Evolutionary conservation across 2,329 filamentous ascomycete genomes (phyloP), one percentile per base, ranked within the genome.

Genomic region (Sclerotinia nivalis): DNA sequence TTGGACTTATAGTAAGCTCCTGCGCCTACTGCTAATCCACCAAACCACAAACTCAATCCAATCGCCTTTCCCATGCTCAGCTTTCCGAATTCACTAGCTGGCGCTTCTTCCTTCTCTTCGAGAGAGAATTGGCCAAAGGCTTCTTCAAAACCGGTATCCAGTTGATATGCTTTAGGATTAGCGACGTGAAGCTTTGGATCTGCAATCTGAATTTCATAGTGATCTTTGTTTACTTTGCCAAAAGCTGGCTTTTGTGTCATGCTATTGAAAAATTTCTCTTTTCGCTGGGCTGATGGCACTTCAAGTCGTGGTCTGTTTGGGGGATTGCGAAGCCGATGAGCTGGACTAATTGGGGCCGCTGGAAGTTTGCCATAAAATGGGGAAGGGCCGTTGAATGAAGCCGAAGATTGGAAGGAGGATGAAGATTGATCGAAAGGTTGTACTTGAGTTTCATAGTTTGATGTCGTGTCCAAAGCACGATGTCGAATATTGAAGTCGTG

Each of bases 341-440:
- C 88, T 31, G 89, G 89, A n/a, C 85, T 86, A 20, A 84, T 86
- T 20, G 91, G 91, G 1, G 90, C 89, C 0, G 89, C 84, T 5
- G 91, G 91, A 3, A 93, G 84, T 70, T 86, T 88, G 80, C 88
- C 91, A 83, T 88, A 90, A 76, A 93, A 93, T 1, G 89, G 87
- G 13, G 73, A 73, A 18, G 73, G 56, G 37, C 73, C 55, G 2
- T 55, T 55, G 9, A 65, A 69, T 28, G 67, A 34, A 28, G 40
- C 40, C 20, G 40, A n/a, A 6, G 40, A 52, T 31, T 60, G 45
- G 5, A 64, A 69, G 45, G 37, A 34, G 5, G 67, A 31, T 49
- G 59, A 20, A 4, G 50, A 45, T 52, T 49, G 54, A 22, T 73
- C 71, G 54, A 78, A 78, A n/a, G 69, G 60, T 59, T 76, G 66